Evolutionary conservation across 495 filamentous ascomycete species (phyloP), one percentile per base, ranked within the genome.

Genomic region (Penicillium fimorum): DNA sequence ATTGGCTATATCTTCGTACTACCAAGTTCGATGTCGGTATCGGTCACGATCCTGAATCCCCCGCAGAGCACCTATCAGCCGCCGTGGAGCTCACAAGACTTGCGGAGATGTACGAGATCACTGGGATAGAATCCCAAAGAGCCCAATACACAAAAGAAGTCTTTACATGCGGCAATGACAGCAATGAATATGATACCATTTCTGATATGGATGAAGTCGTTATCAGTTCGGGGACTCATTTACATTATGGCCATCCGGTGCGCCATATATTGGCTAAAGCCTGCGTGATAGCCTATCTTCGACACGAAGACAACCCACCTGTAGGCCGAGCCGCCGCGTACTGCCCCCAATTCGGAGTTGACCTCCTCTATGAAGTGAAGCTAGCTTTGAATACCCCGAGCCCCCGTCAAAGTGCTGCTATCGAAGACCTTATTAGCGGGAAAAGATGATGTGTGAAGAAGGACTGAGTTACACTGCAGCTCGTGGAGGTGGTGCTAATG

Each of bases 11-110:
- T 46, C 57, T 57, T 20, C 43, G 65, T 11, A 38, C 29, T 37
- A 45, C 67, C 41, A 53, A 57, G 17, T 68, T 66, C 41, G 47
- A 53, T 22, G 32, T 66, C 33, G 46, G 35, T 10, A 32, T 2
- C 29, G 22, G 22, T 2, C 22, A 1, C 22, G 22, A 22, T 22
- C 22, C 22, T 2, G 9, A 35, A 59, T 30, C 45, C 59, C 45
- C 59, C 33, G 49, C 44, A 9, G 53, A 62, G 0, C 17, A 55
- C 10, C 65, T 70, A n/a, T 50, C 63, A 7, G 59, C 62, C 5
- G 15, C 57, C 2, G 60, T 70, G 18, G 67, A 69, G 52, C 64
- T 68, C 29, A 57, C 48, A n/a, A 64, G 70, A 53, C 42, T 72
- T 18, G 62, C 64, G 32, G 70, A 70, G 35, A 67, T 60, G 57